These are phyloP conservation scores for Suhomyces vadensis DNA, from an alignment of 805 yeast species.

Conservation along the genomic window DNA sequence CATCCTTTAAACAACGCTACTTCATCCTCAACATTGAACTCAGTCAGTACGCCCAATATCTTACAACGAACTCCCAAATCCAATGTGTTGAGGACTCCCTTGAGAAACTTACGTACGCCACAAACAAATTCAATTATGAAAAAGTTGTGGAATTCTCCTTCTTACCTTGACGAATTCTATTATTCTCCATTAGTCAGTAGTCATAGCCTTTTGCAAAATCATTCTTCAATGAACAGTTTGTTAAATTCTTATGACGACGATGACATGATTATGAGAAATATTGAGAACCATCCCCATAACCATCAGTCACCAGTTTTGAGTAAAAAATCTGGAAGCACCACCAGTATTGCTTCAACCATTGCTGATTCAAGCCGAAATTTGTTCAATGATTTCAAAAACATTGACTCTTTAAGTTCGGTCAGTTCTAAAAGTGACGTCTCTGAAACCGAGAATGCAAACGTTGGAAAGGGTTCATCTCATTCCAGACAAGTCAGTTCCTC, in stretches of 20 bases:
- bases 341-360: slow-evolving; percentile 5
- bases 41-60: slow-evolving; percentile 17
- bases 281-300: slow-evolving; percentile 28
- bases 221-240: slow-evolving; percentile 13
- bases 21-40: neutral
- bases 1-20: slow-evolving; percentile 5
- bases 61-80: slow-evolving; percentile 33
- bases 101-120: slow-evolving; percentile 40
- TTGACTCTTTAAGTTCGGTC: slow-evolving; percentile 11
- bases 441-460: neutral
- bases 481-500: slow-evolving; percentile 6
- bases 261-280: slow-evolving; percentile 44
- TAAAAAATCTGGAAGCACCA: slow-evolving; percentile 4
- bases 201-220: slow-evolving; percentile 6
- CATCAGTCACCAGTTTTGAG: slow-evolving; percentile 14
- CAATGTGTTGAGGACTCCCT: slow-evolving; percentile 32
- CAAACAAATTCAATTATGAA: slow-evolving; percentile 46
- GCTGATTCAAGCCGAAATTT: slow-evolving; percentile 19
- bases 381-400: slow-evolving; percentile 21
- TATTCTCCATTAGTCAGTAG: slow-evolving; percentile 38
- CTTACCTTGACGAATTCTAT: slow-evolving; percentile 66
- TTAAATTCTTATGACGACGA: slow-evolving; percentile 46
- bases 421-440: slow-evolving; percentile 5
- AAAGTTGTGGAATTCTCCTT: slow-evolving; percentile 65
- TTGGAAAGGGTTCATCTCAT: neutral